Evolutionary conservation across 495 filamentous ascomycete genomes (phyloP).

Genomic region (Sordaria brevicollis): DNA sequence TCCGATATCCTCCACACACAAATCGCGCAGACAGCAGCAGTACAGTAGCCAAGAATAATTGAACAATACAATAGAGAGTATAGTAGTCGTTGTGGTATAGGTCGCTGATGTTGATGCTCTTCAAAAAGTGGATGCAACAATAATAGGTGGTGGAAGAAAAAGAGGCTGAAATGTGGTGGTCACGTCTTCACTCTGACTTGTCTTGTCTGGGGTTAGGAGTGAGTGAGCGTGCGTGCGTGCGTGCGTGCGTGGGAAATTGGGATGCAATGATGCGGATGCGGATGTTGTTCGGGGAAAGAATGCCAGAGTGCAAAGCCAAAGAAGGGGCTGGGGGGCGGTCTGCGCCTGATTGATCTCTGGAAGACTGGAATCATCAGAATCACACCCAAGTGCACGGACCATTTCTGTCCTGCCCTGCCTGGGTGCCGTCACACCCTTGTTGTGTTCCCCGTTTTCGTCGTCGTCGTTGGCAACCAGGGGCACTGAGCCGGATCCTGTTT

Average conservation of each 20-base stretch:
- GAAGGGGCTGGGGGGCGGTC: slow-evolving; percentile 9
- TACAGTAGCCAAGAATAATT: background rate
- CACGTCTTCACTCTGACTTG: background rate
- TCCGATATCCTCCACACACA: no score
- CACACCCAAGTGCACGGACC: background rate
- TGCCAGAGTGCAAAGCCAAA: background rate
- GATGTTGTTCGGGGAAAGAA: background rate
- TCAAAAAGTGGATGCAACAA: background rate
- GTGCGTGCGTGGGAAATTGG: no score
- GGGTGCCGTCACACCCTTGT: background rate
- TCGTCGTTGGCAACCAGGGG: background rate
- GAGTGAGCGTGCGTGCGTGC: no score
- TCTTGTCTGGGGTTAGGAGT: background rate
- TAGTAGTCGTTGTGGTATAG: background rate
- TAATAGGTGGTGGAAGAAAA: slow-evolving; percentile 1
- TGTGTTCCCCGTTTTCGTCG: background rate
- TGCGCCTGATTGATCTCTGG: background rate
- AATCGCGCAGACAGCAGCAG: background rate
- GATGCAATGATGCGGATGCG: slow-evolving; percentile 1
- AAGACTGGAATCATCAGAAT: background rate
- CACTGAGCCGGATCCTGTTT: background rate
- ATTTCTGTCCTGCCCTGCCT: background rate
- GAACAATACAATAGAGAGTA: background rate
- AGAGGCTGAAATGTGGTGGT: slow-evolving; percentile 1
- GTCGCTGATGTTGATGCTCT: background rate